phyloP scores from a whole-genome alignment of 1,139 yeast genomes.

The Magnusiomyces paraingens region DNA sequence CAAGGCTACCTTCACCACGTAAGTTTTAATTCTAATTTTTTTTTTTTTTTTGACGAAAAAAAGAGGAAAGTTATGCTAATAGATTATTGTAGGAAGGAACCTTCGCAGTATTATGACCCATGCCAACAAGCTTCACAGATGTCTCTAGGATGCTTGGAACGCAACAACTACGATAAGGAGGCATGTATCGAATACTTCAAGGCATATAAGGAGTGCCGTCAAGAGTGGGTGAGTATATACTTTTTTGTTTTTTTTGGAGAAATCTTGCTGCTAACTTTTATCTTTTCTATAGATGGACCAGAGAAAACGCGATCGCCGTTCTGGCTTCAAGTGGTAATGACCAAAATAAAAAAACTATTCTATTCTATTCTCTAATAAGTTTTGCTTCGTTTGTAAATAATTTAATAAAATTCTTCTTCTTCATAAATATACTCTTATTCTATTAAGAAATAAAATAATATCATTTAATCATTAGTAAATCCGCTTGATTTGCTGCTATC shows the following conservation, averaged over 20 bases:
- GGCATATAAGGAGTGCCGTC: conserved; percentile 87
- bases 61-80: conserved; percentile 8
- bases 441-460: background rate
- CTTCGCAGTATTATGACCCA: conserved; percentile 86
- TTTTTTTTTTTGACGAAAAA: conserved; percentile 4
- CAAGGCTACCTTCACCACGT: conserved; percentile 49
- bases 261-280: no score
- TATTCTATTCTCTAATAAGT: background rate
- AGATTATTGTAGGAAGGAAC: conserved; percentile 45
- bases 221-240: conserved; percentile 50
- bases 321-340: conserved; percentile 17
- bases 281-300: conserved; percentile 12
- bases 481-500: background rate
- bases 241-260: background rate
- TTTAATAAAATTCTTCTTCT: background rate
- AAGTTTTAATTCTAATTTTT: conserved; percentile 3
- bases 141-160: conserved; percentile 72
- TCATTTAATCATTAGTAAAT: background rate
- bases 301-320: conserved; percentile 16
- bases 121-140: conserved; percentile 86
- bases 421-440: background rate
- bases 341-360: background rate
- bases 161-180: conserved; percentile 66
- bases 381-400: background rate
- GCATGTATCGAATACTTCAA: conserved; percentile 82